Base-by-base conservation (phyloP, 2,329 filamentous ascomycete genomes). In the Ilyonectria mors-panacis region DNA sequence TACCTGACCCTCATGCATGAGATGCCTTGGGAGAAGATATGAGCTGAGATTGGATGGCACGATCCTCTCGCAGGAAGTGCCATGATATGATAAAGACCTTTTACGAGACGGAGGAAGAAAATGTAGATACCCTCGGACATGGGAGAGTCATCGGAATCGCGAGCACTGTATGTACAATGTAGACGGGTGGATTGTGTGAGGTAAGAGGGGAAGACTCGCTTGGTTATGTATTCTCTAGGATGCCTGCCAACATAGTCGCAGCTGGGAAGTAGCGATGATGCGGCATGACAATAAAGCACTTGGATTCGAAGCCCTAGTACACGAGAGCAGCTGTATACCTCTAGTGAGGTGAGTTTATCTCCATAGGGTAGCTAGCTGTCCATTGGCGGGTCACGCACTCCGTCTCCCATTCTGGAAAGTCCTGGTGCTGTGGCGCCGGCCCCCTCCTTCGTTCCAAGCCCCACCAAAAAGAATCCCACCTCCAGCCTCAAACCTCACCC, bases 1-100 rank as follows among this genome's bases (percentile, higher is more conserved):
- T 93, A 39, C 93, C 93, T 1, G 92, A 94, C 78, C 88, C 89
- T 48, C 85, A 88, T 73, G 81, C 83, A 8, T 89, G 80, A 77
- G 21, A 30, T 10, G 21, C 2, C 23, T 5, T 17, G 15, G 10
- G n/a, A 23, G 35, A 28, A 8, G 30, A 4, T 8, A 23, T n/a
- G 5, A 26, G 10, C 8, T 26, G 47, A 42, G 7, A 17, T 44
- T 50, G 39, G 15, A 30, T 10, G 10, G 23, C 8, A 33, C 9
- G 8, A 10, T 26, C 6, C 23, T n/a, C 19, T 30, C 35, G 23
- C 10, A 28, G 33, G 8, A 10, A 21, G 15, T 45, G 26, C 21
- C 23, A 51, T 44, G 45, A 59, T 26, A 23, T 17, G 23, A 65
- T 55, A 47, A 59, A 21, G 6, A 42, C 30, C 57, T 30, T 60